Conservation (phyloP, 176 grass and related monocot genomes). For the Chrysopogon serrulatus region DNA sequence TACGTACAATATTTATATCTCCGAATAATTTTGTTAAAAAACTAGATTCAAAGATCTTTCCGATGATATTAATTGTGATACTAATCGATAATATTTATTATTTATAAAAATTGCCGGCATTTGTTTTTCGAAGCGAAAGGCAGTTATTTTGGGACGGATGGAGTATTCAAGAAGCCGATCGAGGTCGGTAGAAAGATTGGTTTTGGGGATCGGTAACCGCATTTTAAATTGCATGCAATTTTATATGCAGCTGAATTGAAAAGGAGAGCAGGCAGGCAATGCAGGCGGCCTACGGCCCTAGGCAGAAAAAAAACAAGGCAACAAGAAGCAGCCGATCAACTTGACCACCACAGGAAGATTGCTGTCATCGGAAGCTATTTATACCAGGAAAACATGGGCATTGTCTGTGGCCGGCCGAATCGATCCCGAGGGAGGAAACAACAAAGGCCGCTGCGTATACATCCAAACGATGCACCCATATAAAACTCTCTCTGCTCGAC, state of each 20-base stretch:
- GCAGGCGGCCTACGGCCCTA: constrained; percentile 4
- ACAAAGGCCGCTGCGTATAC: constrained; percentile 14
- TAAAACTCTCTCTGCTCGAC: neutral
- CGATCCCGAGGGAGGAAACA: constrained; percentile 41
- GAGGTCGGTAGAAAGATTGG: neutral
- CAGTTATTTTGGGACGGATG: too few relatives aligned
- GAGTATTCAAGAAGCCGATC: neutral
- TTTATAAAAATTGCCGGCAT: too few relatives aligned
- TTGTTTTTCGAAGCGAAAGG: too few relatives aligned
- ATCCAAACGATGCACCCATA: constrained; percentile 18
- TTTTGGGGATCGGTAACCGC: constrained; percentile 28
- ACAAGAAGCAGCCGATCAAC: constrained; percentile 45
- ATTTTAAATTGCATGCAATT: constrained; percentile 8
- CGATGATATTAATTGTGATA: too few relatives aligned
- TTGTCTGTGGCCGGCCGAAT: constrained; percentile 30
- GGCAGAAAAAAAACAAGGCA: constrained; percentile 63
- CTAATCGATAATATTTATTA: too few relatives aligned
- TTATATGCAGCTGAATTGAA: constrained; percentile 24
- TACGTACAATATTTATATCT: too few relatives aligned
- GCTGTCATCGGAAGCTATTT: constrained; percentile 40
- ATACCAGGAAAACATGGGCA: constrained; percentile 23
- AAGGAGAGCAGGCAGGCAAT: constrained; percentile 14
- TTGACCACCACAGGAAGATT: constrained; percentile 17
- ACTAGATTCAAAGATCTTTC: too few relatives aligned
- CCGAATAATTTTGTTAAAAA: too few relatives aligned